Evolutionary conservation across 352 stramenopile genomes (phyloP).

Genomic region (Phytophthora litchii): DNA sequence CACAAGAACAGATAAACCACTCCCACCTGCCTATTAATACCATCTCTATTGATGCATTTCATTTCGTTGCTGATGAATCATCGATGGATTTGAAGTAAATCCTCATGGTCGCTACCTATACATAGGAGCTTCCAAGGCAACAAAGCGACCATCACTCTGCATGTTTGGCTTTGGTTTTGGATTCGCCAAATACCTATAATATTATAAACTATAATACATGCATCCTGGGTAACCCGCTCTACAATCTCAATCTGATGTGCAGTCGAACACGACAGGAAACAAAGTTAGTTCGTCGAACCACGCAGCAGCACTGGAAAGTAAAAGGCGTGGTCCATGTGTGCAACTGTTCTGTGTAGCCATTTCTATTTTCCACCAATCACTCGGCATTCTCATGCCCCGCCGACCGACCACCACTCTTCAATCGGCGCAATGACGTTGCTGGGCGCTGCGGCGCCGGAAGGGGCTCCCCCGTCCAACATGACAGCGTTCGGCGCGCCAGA

Average conservation of each 20-base stretch:
- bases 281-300: no score
- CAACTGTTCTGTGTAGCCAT: no score
- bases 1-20: constrained; percentile 3
- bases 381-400: background rate
- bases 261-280: constrained; percentile 1
- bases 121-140: constrained; percentile 12
- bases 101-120: constrained; percentile 9
- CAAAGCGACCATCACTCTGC: constrained; percentile 29
- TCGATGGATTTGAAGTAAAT: background rate
- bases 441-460: constrained; percentile 2
- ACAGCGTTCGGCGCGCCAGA: constrained; percentile 27
- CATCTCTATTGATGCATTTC: background rate
- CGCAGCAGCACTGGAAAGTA: no score
- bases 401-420: background rate
- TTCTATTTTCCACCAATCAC: constrained; percentile 20
- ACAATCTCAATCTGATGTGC: no score
- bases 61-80: background rate
- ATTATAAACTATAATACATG: no score
- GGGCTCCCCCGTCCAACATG: constrained; percentile 9
- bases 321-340: no score
- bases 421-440: constrained; percentile 18
- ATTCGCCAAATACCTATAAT: no score
- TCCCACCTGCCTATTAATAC: constrained; percentile 25
- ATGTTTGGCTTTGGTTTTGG: no score
- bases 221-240: no score